These are phyloP conservation scores for Neonectria ditissima DNA, from an alignment of 2,329 filamentous ascomycete species.

Conservation along the genomic window DNA sequence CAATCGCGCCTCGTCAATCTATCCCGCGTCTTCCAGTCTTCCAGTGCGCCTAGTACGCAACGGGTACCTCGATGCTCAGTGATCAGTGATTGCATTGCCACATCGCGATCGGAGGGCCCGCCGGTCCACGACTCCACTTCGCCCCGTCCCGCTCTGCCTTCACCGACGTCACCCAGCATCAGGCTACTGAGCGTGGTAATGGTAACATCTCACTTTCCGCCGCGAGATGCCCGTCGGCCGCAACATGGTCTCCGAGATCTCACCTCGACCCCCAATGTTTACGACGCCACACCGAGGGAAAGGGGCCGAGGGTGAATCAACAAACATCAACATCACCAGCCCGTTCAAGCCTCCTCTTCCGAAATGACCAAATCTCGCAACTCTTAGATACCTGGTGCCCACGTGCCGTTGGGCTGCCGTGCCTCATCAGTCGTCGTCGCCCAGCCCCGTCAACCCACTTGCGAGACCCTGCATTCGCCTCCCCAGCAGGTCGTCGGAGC, in stretches of 20 bases:
- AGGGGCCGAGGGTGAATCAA: conserved; percentile 1
- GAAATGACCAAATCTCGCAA: conserved; percentile 25
- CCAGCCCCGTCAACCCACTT: conserved; percentile 63
- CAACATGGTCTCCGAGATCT: conserved; percentile 34
- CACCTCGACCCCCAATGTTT: conserved; percentile 13
- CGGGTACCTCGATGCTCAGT: neutral
- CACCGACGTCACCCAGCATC: conserved; percentile 30
- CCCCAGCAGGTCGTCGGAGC: conserved; percentile 68
- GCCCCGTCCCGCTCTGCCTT: conserved; percentile 26
- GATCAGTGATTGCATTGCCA: conserved; percentile 1
- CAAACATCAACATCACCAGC: conserved; percentile 10
- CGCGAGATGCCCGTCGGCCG: conserved; percentile 25
- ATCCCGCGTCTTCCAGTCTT: neutral
- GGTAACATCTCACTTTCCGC: conserved; percentile 32
- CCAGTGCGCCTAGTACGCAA: neutral
- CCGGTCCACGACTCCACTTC: conserved; percentile 26
- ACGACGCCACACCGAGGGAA: conserved; percentile 1
- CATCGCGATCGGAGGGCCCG: conserved; percentile 27
- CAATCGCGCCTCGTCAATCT: neutral
- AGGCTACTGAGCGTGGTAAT: conserved; percentile 22
- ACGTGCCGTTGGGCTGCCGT: neutral
- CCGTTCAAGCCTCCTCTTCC: conserved; percentile 15
- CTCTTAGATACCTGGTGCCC: neutral
- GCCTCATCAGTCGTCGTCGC: conserved; percentile 54
- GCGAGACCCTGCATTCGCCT: conserved; percentile 70